Base-by-base conservation (phyloP, 1,284 basidiomycete species). In the Apiotrichum brassicae region DNA sequence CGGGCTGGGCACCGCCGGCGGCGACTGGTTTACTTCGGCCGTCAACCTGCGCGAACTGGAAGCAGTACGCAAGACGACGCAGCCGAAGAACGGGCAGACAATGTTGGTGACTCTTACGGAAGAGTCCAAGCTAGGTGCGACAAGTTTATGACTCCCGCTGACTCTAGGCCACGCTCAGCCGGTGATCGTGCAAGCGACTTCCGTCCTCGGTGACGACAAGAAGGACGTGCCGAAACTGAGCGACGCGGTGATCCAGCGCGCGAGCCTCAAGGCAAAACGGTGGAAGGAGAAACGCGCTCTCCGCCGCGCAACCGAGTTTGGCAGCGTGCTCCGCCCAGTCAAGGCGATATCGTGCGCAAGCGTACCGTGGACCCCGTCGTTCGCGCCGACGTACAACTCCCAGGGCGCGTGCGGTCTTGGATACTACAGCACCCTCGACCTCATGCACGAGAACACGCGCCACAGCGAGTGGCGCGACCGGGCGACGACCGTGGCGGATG, bases 21-120 rank as follows among this genome's bases (percentile, higher is more conserved):
- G 63, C 16, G 69, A 71, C 35, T 71, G 68, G 67, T 71, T 66
- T 44, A 66, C 68, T 2, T 39, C 59, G 8, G 43, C 45, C n/a
- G 67, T 59, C 18, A 62, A 71, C 46, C 41, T 53, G 28, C 45
- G 61, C 22, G 60, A 65, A 41, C 51, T 57, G 11, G 62, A 65
- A 23, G 48, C 48, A 1, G 48, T 48, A 22, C 42, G 46, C 23
- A 43, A 35, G 8, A 35, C 49, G 25, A 22, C 46, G 43, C 19
- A 51, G 35, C 23, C 53, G 51, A 37, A 57, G 46, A 34, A 49
- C 30, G 53, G 44, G 28, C 38, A 41, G 23, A 44, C 64, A n/a
- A 36, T 56, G 12, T 30, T 62, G 33, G 51, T 51, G 18, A 44
- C 46, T 5, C 40, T 62, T 12, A 58, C 51, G 9, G 41, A 42